Percentiles rank a stretch among this genome's conserved stretches.
Conservation (phyloP, 208 protist genomes). For the Acanthamoeba lenticulata region DNA sequence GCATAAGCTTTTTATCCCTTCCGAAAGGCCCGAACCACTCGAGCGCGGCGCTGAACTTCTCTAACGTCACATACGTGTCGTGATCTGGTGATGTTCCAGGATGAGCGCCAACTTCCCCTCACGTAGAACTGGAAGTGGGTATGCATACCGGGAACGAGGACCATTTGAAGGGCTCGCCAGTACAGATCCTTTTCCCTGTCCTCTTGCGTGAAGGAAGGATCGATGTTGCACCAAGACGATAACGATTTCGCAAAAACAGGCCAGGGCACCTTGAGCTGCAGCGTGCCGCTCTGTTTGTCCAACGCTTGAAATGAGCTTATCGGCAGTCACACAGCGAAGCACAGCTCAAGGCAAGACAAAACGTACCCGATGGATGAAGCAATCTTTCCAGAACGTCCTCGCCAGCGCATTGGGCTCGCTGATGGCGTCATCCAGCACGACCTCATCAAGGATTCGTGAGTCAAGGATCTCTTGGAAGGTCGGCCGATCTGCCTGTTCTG, state of each 20-base stretch:
- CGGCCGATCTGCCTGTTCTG: not conserved
- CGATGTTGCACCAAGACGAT: not conserved
- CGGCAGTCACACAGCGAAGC: too few relatives aligned
- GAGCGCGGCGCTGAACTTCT: not conserved
- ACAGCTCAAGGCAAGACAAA: not conserved
- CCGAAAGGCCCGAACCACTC: slow-evolving; percentile 50
- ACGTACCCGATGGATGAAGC: not conserved
- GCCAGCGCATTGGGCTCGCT: not conserved
- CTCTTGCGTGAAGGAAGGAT: not conserved
- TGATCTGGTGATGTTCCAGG: not conserved
- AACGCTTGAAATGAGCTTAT: not conserved
- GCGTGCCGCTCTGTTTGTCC: not conserved
- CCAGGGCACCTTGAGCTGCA: not conserved
- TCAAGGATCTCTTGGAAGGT: slow-evolving; percentile 51
- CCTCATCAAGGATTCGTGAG: not conserved
- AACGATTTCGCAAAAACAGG: not conserved
- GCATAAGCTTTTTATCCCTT: not conserved
- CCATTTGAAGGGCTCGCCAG: not conserved
- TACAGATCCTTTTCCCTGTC: not conserved
- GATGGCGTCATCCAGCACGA: slow-evolving; percentile 23
- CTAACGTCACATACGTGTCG: not conserved
- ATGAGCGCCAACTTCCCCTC: too few relatives aligned
- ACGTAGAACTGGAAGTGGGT: not conserved
- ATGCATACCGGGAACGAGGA: not conserved
- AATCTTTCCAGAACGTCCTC: slow-evolving; percentile 13